Evolutionary conservation across 805 yeast species (phyloP).

Genomic region (Yamadazyma tumulicola): DNA sequence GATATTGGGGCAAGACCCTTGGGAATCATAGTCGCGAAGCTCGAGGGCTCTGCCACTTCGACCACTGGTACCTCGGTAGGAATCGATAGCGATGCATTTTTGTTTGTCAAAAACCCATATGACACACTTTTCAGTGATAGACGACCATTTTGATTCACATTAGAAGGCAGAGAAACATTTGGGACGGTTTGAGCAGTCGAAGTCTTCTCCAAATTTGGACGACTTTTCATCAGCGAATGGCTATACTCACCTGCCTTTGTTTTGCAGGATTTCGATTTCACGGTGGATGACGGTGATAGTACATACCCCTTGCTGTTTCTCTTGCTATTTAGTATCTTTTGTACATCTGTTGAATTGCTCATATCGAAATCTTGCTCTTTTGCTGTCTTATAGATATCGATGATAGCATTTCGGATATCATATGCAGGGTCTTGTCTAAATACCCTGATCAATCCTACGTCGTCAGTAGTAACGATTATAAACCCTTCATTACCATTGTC

Average conservation of each 20-base stretch:
- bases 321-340: neutral
- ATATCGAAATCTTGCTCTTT: constrained; percentile 2
- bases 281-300: too few relatives aligned
- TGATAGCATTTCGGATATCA: constrained; percentile 22
- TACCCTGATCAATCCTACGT: constrained; percentile 66
- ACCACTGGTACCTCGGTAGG: constrained; percentile 2
- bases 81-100: constrained; percentile 8
- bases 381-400: constrained; percentile 14
- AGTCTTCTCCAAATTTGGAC: too few relatives aligned
- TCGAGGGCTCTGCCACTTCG: neutral
- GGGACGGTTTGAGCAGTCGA: too few relatives aligned
- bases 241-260: too few relatives aligned
- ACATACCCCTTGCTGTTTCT: too few relatives aligned
- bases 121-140: constrained; percentile 13
- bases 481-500: constrained; percentile 24
- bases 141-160: too few relatives aligned
- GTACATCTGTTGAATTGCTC: neutral
- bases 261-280: too few relatives aligned
- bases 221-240: too few relatives aligned
- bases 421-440: constrained; percentile 78
- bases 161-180: too few relatives aligned
- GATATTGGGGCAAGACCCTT: constrained; percentile 1
- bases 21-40: neutral
- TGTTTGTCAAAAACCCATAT: constrained; percentile 8
- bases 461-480: constrained; percentile 76